Percentiles rank a stretch among this genome's conserved stretches.
phyloP scores from a whole-genome alignment of 441 rosid genomes.

The Euphorbia celastroides region DNA sequence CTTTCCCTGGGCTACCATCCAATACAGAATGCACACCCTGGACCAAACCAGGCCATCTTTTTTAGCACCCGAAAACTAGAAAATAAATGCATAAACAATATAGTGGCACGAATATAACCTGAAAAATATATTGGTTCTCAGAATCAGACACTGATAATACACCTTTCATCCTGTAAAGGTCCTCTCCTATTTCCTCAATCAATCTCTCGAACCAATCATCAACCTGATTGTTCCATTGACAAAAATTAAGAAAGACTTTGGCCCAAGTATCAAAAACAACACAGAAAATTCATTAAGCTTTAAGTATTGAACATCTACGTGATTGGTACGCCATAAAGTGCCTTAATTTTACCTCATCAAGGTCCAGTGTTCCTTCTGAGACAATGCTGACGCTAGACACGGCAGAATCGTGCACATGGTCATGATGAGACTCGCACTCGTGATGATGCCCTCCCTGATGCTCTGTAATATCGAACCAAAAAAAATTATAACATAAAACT shows the following conservation, averaged over 20 bases:
- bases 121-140: conserved; percentile 51
- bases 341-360: conserved; percentile 50
- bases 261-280: not conserved
- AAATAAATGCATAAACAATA: not conserved
- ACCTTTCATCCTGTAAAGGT: conserved; percentile 75
- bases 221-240: conserved; percentile 35
- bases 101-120: conserved; percentile 29
- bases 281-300: not conserved
- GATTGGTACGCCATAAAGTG: not conserved
- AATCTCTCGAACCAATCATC: conserved; percentile 75
- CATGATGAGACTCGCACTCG: conserved; percentile 27
- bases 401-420: conserved; percentile 59
- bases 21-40: conserved; percentile 64
- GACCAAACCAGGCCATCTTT: not conserved
- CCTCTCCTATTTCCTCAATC: conserved; percentile 68
- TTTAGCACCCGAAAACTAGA: not conserved
- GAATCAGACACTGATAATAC: conserved; percentile 40
- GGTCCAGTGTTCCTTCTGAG: conserved; percentile 62
- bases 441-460: conserved; percentile 43
- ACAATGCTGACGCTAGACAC: conserved; percentile 70
- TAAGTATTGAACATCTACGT: not conserved
- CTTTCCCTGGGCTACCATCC: conserved; percentile 54
- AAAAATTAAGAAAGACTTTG: not conserved
- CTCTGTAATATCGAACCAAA: conserved; percentile 26
- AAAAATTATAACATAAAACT: not conserved